Evolutionary conservation across 192 early-diverging fungal species (phyloP), one percentile per base, ranked within the genome.

Genomic region (Chytriomyces hyalinus): DNA sequence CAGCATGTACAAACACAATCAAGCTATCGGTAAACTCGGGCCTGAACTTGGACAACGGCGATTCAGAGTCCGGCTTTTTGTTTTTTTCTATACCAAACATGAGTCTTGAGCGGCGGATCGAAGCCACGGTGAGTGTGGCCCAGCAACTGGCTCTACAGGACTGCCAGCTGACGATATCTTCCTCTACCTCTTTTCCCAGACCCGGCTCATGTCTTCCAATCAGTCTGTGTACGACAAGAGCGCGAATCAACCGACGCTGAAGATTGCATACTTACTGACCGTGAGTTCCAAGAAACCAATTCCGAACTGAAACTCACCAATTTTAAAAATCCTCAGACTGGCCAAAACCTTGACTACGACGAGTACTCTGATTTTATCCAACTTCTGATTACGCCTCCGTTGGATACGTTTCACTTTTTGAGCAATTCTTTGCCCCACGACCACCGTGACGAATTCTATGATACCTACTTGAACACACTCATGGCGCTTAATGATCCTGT

Each of bases 391-490:
- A 78, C 82, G 70, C 85, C 85, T 36, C 75, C 82, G n/a, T 49
- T 87, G 26, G 70, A 78, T 0, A n/a, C 77, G 22, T 65, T 87
- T 44, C 80, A 80, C 36, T 62, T 75, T 43, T 49, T 87, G 5
- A 78, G 80, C 10, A 46, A 22, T 3, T 69, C 79, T 26, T 62
- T 83, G 17, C 77, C 74, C 4, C 67, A 80, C n/a, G 78, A 86
- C 53, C 46, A 62, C 2, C 20, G 83, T n/a, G 86, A 87, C 61
- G 80, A 76, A 17, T 77, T 87, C 85, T 61, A 82, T 81, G 70
- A 68, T 45, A 28, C 49, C 53, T 78, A 78, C 57, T 48, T 85
- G 69, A 80, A 81, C 69, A 47, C 88, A 22, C 61, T 88, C 65
- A 65, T 84, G 51, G 80, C 81, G 9, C 22, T 73, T 15, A 50